Percentiles rank a stretch among this genome's conserved stretches.
phyloP scores from a whole-genome alignment of 129 eudicot genomes.

The Mikania micrantha region DNA sequence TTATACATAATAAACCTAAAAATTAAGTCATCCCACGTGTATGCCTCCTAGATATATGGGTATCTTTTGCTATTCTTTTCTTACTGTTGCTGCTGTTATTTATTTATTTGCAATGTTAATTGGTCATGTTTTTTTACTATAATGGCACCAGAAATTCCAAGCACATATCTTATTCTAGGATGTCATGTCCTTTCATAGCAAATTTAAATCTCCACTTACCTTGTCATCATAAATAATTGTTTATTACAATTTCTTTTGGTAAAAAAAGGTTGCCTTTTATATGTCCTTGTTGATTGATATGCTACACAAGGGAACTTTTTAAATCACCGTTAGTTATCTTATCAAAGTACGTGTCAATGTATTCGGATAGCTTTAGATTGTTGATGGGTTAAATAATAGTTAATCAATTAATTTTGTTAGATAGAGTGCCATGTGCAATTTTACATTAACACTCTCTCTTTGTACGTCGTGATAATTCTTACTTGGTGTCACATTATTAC shows the following conservation, averaged over 20 bases:
- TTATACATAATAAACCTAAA: neutral
- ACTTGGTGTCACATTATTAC: neutral
- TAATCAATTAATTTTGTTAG: neutral
- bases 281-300: neutral
- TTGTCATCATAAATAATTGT: neutral
- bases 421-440: neutral
- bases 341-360: neutral
- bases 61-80: neutral
- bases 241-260: neutral
- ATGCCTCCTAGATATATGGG: neutral
- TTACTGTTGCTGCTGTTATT: no score
- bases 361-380: neutral
- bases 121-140: neutral
- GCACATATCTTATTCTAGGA: neutral
- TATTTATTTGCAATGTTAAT: no score
- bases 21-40: neutral
- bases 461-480: neutral
- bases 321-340: no score
- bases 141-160: neutral
- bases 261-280: neutral
- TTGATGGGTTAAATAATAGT: neutral
- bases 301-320: no score
- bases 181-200: neutral
- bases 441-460: neutral
- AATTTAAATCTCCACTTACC: neutral